Conservation (phyloP, 805 yeast species). For the Priceomyces fermenticarens region DNA sequence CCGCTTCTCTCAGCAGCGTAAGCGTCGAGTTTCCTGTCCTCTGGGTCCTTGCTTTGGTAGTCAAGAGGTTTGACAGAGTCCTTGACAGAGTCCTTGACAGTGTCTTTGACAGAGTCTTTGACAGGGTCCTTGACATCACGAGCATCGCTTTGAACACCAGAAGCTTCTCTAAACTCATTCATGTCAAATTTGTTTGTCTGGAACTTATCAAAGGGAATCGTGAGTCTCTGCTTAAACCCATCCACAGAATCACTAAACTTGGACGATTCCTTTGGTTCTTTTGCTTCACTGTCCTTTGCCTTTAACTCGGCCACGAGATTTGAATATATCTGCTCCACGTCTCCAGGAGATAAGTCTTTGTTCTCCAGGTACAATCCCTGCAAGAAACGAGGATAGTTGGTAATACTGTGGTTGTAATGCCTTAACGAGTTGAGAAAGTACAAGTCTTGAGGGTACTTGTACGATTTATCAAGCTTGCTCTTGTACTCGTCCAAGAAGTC, state of each 20-base stretch:
- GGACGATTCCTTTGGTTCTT: not conserved
- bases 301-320: slow-evolving; percentile 13
- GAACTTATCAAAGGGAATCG: slow-evolving; percentile 2
- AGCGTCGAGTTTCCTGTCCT: slow-evolving; percentile 8
- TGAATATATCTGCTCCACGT: slow-evolving; percentile 17
- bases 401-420: slow-evolving; percentile 14
- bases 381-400: slow-evolving; percentile 19
- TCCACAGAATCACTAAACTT: slow-evolving; percentile 1
- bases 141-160: not conserved
- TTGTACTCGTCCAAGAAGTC: slow-evolving; percentile 8
- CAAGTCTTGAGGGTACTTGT: slow-evolving; percentile 10
- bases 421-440: slow-evolving; percentile 12
- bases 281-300: not conserved
- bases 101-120: not conserved
- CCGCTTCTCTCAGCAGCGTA: slow-evolving; percentile 18
- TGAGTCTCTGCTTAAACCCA: slow-evolving; percentile 4
- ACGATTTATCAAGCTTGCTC: slow-evolving; percentile 4
- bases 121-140: too few relatives aligned
- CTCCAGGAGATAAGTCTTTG: slow-evolving; percentile 7
- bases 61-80: not conserved
- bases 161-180: slow-evolving; percentile 13
- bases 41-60: not conserved
- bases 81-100: not conserved
- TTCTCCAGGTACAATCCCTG: slow-evolving; percentile 15
- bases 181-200: slow-evolving; percentile 17